Conservation (phyloP, 2,329 filamentous ascomycete genomes). For the Zopfia rhizophila region DNA sequence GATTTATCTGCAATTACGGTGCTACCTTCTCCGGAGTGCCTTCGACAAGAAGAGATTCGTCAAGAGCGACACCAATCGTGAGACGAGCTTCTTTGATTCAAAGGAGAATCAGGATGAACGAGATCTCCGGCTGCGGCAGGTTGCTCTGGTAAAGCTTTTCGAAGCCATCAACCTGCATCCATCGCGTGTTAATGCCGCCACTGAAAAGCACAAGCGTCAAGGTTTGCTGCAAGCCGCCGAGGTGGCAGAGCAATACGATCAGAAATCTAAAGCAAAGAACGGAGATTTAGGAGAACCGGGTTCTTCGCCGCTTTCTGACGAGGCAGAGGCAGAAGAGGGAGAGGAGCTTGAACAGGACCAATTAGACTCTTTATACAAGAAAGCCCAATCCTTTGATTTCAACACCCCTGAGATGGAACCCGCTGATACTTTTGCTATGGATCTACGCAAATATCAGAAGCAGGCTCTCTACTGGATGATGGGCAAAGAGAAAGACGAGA, state of each 20-base stretch:
- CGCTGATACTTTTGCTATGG: constrained; percentile 81
- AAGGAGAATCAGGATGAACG: constrained; percentile 88
- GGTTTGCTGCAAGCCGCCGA: constrained; percentile 89
- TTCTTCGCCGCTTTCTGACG: constrained; percentile 69
- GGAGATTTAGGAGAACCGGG: constrained; percentile 55
- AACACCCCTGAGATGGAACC: constrained; percentile 88
- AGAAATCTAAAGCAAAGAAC: constrained; percentile 59
- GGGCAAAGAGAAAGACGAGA: constrained; percentile 85
- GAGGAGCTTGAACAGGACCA: constrained; percentile 95
- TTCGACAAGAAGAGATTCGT: constrained; percentile 75
- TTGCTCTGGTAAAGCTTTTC: constrained; percentile 87
- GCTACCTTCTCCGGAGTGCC: constrained; percentile 77
- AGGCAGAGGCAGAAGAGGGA: constrained; percentile 79
- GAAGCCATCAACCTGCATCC: constrained; percentile 88
- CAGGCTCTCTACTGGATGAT: constrained; percentile 98
- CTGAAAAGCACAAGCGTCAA: constrained; percentile 82
- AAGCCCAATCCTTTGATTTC: constrained; percentile 97
- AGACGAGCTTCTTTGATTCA: constrained; percentile 80
- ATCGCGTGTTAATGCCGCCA: constrained; percentile 75
- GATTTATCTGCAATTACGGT: constrained; percentile 87
- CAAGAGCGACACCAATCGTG: constrained; percentile 74
- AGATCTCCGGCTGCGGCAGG: constrained; percentile 82
- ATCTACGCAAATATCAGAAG: constrained; percentile 90
- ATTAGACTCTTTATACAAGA: constrained; percentile 91
- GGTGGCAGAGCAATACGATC: constrained; percentile 76